Percentiles rank a stretch among this genome's conserved stretches.
Evolutionary conservation across 2,329 filamentous ascomycete genomes (phyloP).

Genomic region (Pseudogymnoascus sp.): DNA sequence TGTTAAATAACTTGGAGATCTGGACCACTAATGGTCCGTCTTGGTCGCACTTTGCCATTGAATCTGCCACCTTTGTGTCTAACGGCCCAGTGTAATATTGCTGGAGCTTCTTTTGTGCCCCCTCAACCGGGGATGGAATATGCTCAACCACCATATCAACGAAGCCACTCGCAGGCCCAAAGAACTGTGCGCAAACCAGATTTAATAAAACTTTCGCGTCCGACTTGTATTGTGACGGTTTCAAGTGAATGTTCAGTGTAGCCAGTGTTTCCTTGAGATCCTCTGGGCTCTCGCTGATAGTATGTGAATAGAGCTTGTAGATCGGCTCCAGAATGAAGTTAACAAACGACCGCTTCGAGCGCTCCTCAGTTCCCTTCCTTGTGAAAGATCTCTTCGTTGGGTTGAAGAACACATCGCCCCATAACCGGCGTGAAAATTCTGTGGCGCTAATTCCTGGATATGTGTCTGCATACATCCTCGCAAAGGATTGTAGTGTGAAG

Average conservation of each 20-base stretch:
- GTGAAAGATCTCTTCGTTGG: conserved; percentile 84
- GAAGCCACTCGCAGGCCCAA: conserved; percentile 79
- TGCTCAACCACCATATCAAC: conserved; percentile 93
- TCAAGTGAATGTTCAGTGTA: conserved; percentile 72
- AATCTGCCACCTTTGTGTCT: conserved; percentile 68
- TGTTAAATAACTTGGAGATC: conserved; percentile 87
- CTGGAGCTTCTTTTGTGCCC: conserved; percentile 66
- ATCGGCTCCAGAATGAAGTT: conserved; percentile 93
- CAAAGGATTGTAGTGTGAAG: conserved; percentile 88
- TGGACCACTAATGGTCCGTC: conserved; percentile 89
- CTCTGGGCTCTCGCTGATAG: conserved; percentile 80
- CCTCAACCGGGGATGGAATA: conserved; percentile 75
- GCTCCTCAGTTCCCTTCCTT: conserved; percentile 72
- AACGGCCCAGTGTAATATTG: conserved; percentile 86
- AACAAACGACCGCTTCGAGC: conserved; percentile 77
- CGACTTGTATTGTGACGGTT: conserved; percentile 83
- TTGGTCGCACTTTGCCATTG: conserved; percentile 76
- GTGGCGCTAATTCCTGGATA: conserved; percentile 72
- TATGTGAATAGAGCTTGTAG: conserved; percentile 95
- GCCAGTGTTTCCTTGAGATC: conserved; percentile 72
- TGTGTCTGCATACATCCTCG: conserved; percentile 88
- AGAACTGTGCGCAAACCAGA: conserved; percentile 89
- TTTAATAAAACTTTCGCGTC: conserved; percentile 85
- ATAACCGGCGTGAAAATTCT: conserved; percentile 78
- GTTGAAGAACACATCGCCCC: conserved; percentile 97